phyloP scores from a whole-genome alignment of 164 flowering plant genomes.

The Aristolochia fimbriata region DNA sequence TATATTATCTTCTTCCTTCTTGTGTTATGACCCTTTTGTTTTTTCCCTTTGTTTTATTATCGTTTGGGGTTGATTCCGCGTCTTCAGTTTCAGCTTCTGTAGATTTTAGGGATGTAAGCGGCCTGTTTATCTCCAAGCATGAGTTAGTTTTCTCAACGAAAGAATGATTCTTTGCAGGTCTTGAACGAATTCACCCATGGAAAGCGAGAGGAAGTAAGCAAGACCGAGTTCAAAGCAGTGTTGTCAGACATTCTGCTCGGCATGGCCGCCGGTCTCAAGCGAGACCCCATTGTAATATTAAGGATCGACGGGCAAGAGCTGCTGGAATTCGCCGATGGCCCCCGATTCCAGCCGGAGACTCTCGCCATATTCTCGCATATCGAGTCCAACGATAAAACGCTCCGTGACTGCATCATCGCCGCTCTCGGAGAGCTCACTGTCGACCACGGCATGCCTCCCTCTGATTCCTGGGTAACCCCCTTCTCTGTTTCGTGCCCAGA shows the following conservation, averaged over 20 bases:
- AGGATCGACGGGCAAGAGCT: conserved; percentile 95
- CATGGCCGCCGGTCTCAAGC: conserved; percentile 89
- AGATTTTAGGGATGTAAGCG: no score
- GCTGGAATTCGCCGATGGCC: conserved; percentile 47
- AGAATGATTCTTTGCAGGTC: conserved; percentile 32
- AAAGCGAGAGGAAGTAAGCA: conserved; percentile 57
- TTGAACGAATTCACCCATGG: conserved; percentile 81
- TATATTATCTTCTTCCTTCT: no score
- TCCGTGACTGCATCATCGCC: conserved; percentile 35
- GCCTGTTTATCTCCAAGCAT: no score
- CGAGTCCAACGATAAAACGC: conserved; percentile 25
- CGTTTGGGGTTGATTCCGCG: no score
- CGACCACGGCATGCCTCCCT: conserved; percentile 89
- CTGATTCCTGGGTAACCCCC: conserved; percentile 73
- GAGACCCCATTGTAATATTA: conserved; percentile 87
- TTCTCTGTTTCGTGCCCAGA: not conserved
- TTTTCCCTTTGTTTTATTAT: no score
- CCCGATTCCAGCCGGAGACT: conserved; percentile 55
- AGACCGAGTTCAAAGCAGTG: conserved; percentile 63
- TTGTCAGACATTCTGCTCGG: conserved; percentile 70
- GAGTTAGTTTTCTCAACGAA: no score
- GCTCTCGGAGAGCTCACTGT: conserved; percentile 62
- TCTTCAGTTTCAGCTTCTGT: no score
- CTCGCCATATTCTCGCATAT: conserved; percentile 42
- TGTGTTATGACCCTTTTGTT: no score